Evolutionary conservation across 192 early-diverging fungal species (phyloP).

Genomic region (Umbelopsis sp.): DNA sequence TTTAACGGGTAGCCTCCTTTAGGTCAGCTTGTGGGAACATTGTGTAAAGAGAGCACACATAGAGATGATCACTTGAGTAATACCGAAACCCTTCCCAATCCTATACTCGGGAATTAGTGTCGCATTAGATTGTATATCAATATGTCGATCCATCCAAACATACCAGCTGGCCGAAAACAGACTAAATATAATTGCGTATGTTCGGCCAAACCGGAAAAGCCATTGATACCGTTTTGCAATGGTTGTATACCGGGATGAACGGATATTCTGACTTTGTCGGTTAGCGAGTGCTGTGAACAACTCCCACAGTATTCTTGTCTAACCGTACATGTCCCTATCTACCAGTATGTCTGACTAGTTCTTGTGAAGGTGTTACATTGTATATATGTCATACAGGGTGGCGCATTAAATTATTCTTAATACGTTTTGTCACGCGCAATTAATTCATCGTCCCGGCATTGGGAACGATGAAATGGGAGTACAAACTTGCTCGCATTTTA

Average conservation of each 20-base stretch:
- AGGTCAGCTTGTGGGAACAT: not conserved
- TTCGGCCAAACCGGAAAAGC: too few species aligned
- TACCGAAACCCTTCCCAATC: not conserved
- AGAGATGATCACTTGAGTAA: slow-evolving; percentile 1
- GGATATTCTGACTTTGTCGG: not conserved
- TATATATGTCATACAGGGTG: not conserved
- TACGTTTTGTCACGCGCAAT: slow-evolving; percentile 2
- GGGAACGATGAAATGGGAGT: not conserved
- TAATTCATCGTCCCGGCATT: not conserved
- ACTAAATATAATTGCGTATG: too few species aligned
- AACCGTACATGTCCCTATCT: slow-evolving; percentile 5
- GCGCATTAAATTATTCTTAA: slow-evolving; percentile 1
- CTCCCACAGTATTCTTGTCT: not conserved
- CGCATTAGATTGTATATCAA: not conserved
- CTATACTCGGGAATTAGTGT: not conserved
- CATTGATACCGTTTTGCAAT: not conserved
- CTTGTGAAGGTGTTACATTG: slow-evolving; percentile 10
- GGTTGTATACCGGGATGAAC: not conserved
- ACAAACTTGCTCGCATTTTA: too few species aligned
- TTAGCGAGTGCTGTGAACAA: not conserved
- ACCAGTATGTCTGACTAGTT: not conserved
- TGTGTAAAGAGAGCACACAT: not conserved
- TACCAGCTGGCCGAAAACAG: too few species aligned
- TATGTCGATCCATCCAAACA: too few species aligned
- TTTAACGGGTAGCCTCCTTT: not conserved